phyloP scores from a whole-genome alignment of 1,284 basidiomycete species.

The Dichomitus squalens region DNA sequence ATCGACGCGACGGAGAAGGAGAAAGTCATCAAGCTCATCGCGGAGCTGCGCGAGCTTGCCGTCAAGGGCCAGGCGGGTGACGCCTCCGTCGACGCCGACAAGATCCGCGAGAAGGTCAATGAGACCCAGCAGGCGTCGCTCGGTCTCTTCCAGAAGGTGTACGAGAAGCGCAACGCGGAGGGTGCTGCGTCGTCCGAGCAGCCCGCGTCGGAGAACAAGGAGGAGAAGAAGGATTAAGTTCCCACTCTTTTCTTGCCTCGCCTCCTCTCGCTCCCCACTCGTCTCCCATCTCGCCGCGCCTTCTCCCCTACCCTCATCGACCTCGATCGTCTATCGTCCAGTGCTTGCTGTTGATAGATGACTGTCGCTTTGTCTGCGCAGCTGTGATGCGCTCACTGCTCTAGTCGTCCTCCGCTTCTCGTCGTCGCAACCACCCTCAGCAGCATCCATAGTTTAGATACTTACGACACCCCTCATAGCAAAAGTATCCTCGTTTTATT shows the following conservation, averaged over 20 bases:
- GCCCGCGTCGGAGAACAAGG: constrained; percentile 50
- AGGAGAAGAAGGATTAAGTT: constrained; percentile 75
- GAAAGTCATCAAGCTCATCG: constrained; percentile 87
- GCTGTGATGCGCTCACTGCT: constrained; percentile 7
- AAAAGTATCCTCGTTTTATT: constrained; percentile 33
- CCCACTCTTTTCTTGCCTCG: constrained; percentile 15
- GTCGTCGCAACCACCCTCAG: constrained; percentile 3
- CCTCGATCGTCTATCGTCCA: neutral
- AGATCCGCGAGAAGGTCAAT: constrained; percentile 91
- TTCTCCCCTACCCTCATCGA: constrained; percentile 8
- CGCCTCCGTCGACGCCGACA: constrained; percentile 78
- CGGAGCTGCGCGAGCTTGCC: constrained; percentile 89
- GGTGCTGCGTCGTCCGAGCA: constrained; percentile 50
- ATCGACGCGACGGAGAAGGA: constrained; percentile 91
- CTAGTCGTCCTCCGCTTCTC: constrained; percentile 5
- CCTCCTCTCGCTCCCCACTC: too few species aligned
- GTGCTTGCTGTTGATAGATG: neutral
- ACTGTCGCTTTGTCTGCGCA: neutral
- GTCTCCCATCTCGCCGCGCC: neutral
- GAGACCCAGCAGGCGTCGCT: constrained; percentile 97
- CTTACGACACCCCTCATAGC: constrained; percentile 1
- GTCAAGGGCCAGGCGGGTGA: constrained; percentile 91
- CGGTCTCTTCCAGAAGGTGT: constrained; percentile 98
- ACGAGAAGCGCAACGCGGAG: constrained; percentile 88
- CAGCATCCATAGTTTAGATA: constrained; percentile 23